These are phyloP conservation scores for Ceratocystis colombiana DNA, from an alignment of 2,329 filamentous ascomycete species.

Conservation along the genomic window DNA sequence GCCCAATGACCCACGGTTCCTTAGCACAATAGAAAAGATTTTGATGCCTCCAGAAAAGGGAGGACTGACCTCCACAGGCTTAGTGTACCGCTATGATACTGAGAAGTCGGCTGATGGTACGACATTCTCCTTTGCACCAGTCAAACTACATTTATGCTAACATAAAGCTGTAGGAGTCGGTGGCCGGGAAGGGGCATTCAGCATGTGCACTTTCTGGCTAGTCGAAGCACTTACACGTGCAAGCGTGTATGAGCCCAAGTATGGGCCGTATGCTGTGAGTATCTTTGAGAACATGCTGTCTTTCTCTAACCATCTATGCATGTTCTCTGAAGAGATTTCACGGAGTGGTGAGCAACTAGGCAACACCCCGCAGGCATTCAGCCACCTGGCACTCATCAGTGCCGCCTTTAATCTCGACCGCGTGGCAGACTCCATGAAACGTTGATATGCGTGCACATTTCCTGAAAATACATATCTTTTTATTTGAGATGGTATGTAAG, in stretches of 20 bases:
- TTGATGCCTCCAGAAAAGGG: slow-evolving; percentile 63
- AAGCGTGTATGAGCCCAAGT: slow-evolving; percentile 53
- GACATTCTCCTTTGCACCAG: slow-evolving; percentile 26
- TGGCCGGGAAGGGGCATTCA: slow-evolving; percentile 64
- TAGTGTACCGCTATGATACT: slow-evolving; percentile 67
- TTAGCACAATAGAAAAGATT: slow-evolving; percentile 61
- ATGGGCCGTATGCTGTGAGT: slow-evolving; percentile 51
- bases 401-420: slow-evolving; percentile 67
- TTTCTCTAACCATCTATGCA: slow-evolving; percentile 65
- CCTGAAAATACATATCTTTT: neutral
- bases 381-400: slow-evolving; percentile 63
- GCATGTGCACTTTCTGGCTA: slow-evolving; percentile 76
- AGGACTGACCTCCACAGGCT: slow-evolving; percentile 61
- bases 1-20: slow-evolving; percentile 65
- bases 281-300: slow-evolving; percentile 69
- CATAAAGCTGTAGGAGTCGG: slow-evolving; percentile 48
- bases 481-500: neutral
- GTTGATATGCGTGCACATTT: neutral
- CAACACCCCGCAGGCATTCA: slow-evolving; percentile 71
- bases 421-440: slow-evolving; percentile 28
- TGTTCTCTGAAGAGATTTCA: slow-evolving; percentile 72
- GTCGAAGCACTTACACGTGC: slow-evolving; percentile 67
- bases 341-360: slow-evolving; percentile 66
- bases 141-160: neutral
- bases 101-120: slow-evolving; percentile 58